These are phyloP conservation scores for Chlorella vulgaris DNA, from an alignment of 139 green algal genomes.

Conservation along the genomic window DNA sequence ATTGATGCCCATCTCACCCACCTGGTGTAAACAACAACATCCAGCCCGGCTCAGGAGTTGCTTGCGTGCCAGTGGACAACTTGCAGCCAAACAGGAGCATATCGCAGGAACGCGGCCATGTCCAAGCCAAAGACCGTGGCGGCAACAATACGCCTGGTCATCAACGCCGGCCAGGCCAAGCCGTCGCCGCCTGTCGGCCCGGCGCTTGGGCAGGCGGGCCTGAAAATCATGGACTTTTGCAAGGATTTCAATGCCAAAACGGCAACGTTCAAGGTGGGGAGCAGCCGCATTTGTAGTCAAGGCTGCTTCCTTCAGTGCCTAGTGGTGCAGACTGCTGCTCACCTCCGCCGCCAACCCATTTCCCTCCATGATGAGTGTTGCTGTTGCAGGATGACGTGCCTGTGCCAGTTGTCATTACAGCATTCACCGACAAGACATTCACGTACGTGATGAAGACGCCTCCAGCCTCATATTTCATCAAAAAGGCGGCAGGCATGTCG, in stretches of 20 bases:
- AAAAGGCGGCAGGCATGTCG: slow-evolving; percentile 77
- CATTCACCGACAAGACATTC: slow-evolving; percentile 90
- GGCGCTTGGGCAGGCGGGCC: slow-evolving; percentile 91
- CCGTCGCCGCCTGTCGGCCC: slow-evolving; percentile 93
- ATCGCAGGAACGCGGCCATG: no score
- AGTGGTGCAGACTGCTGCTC: neutral
- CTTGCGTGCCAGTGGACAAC: no score
- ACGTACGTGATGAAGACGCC: slow-evolving; percentile 80
- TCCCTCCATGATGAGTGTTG: no score
- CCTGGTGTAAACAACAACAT: no score
- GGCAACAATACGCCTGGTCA: slow-evolving; percentile 85
- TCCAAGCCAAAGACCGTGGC: slow-evolving; percentile 61
- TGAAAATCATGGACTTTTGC: slow-evolving; percentile 99
- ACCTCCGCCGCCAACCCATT: neutral
- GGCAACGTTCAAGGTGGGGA: slow-evolving; percentile 71
- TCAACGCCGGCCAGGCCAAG: slow-evolving; percentile 94
- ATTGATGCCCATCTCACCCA: no score
- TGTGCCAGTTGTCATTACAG: slow-evolving; percentile 71
- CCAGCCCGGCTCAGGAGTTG: no score
- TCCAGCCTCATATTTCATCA: slow-evolving; percentile 89
- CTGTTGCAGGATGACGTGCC: slow-evolving; percentile 61
- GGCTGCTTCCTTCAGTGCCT: neutral
- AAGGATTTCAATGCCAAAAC: slow-evolving; percentile 99
- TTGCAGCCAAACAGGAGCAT: no score
- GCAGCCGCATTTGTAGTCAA: neutral